phyloP scores from a whole-genome alignment of 352 stramenopile species.

The Phytopythium chamaehyphon region DNA sequence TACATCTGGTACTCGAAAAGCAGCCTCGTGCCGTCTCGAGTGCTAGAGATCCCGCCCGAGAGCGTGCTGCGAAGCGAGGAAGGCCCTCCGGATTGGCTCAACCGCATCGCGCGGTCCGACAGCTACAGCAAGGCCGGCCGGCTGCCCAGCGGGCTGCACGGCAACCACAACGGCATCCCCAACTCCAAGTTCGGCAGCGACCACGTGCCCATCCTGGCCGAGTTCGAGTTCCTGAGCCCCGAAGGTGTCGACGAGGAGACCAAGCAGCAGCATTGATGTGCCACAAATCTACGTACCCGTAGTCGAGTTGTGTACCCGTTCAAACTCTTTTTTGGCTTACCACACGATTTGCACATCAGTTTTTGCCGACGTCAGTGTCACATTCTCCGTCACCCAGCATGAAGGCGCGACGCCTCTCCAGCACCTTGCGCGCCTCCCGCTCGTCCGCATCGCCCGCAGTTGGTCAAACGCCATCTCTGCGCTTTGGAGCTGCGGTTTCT shows the following conservation, averaged over 20 bases:
- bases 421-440: neutral
- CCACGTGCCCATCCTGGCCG: conserved; percentile 83
- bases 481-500: neutral
- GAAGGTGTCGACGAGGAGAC: conserved; percentile 21
- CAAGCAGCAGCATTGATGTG: conserved; percentile 18
- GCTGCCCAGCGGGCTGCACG: conserved; percentile 53
- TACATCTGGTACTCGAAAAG: conserved; percentile 86
- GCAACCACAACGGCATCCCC: conserved; percentile 86
- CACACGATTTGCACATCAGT: neutral
- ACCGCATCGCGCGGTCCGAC: conserved; percentile 63
- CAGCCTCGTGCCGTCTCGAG: conserved; percentile 46
- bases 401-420: conserved; percentile 1
- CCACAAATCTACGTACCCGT: neutral
- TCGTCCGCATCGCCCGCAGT: neutral
- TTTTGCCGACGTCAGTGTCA: neutral
- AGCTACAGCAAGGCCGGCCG: conserved; percentile 63
- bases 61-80: conserved; percentile 62
- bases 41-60: conserved; percentile 78
- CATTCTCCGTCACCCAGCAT: neutral
- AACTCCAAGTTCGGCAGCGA: conserved; percentile 84
- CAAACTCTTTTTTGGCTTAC: no score
- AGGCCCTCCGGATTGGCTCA: conserved; percentile 74
- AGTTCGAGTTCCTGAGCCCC: conserved; percentile 70
- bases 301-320: conserved; percentile 1
- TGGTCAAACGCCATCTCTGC: neutral